phyloP scores from a whole-genome alignment of 2,329 filamentous ascomycete genomes.

The Davidsoniella australis region DNA sequence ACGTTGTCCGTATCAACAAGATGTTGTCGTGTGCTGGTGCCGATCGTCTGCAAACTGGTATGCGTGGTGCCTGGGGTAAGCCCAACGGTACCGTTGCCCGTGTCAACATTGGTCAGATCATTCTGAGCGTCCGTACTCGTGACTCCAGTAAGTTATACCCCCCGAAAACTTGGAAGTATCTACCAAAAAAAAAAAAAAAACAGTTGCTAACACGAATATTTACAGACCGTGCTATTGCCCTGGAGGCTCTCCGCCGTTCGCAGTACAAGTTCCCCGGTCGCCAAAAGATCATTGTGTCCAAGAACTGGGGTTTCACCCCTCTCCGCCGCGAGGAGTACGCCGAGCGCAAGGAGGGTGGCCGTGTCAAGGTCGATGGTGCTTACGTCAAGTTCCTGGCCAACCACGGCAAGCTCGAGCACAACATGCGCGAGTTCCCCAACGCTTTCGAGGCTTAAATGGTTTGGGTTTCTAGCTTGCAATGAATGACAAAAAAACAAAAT shows the following conservation, averaged over 20 bases:
- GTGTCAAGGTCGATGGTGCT: conserved; percentile 91
- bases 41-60: conserved; percentile 99
- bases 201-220: not conserved
- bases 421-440: conserved; percentile 89
- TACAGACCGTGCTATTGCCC: conserved; percentile 70
- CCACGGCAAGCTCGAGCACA: conserved; percentile 69
- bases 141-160: conserved; percentile 56
- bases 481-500: conserved; percentile 13
- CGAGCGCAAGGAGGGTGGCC: conserved; percentile 82
- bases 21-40: conserved; percentile 99
- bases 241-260: conserved; percentile 96
- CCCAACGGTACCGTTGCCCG: conserved; percentile 96
- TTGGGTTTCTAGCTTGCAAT: conserved; percentile 16
- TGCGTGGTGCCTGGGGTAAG: conserved; percentile 99
- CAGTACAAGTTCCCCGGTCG: conserved; percentile 99
- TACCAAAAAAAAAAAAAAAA: not conserved
- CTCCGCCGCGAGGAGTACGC: conserved; percentile 96
- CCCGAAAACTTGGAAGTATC: not conserved
- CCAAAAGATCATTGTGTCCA: conserved; percentile 99
- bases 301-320: conserved; percentile 99
- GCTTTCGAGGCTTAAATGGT: conserved; percentile 52
- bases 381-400: conserved; percentile 99
- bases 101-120: conserved; percentile 99
- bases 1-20: conserved; percentile 99
- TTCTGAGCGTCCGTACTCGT: conserved; percentile 92